Evolutionary conservation across 768 basidiomycete genomes (phyloP), one percentile per base, ranked within the genome.

Genomic region (Vishniacozyma victoriae): DNA sequence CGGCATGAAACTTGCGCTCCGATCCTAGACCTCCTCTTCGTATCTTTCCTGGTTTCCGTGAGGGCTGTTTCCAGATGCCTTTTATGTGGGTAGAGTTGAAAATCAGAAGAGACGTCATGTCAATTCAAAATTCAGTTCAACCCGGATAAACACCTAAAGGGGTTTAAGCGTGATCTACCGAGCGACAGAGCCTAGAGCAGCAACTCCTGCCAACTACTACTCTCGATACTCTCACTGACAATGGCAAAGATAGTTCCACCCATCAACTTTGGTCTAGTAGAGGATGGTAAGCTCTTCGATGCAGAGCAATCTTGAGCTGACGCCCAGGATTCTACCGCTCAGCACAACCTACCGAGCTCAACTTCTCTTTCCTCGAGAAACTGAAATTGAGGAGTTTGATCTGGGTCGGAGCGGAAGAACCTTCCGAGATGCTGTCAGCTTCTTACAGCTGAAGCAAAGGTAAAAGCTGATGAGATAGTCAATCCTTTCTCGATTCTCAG

Each of bases 301-400:
- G 26, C 13, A 35, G 35, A 33, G 36, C 20, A 20, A 29, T 35
- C 36, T 20, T 19, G 2, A 20, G 35, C 25, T 22, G 13, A 13
- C 9, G 14, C 33, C 1, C 43, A 67, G 64, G 69, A n/a, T 71
- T 72, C 44, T 70, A 70, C 35, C 54, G 72, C 1, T 70, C 63
- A 3, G 70, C 70, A 3, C 71, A 74, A 50, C 73, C 73, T 46
- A 27, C 77, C 75, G 48, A 85, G 71, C 4, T 75, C 71, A 7
- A 68, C 64, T 71, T 87, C 83, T 3, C 79, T 74, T 14, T 69
- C 64, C 19, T 67, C 51, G 35, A 85, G 70, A 4, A 80, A 77
- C 27, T 75, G 75, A 3, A 62, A 16, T 48, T 67, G 15, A 48
- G 50, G 40, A 62, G 55, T 0, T 57, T 73, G 33, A 59, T 74